phyloP scores from a whole-genome alignment of 257 asterid genomes.

The Salvia splendens region DNA sequence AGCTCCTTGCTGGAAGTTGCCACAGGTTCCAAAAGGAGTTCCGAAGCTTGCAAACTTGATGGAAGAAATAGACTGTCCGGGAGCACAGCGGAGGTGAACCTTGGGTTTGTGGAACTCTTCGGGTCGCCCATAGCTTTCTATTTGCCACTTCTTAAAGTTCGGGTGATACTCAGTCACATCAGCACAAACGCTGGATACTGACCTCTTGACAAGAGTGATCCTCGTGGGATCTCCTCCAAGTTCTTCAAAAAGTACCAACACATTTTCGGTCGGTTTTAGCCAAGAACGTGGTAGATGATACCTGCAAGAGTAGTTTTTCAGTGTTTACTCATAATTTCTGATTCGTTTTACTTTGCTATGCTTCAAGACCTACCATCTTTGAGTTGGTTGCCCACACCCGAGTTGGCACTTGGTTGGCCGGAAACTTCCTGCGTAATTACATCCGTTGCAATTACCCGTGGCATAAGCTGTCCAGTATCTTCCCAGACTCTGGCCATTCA shows the following conservation, averaged over 20 bases:
- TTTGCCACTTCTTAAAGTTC: conserved; percentile 73
- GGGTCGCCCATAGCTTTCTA: conserved; percentile 64
- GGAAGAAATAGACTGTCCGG: conserved; percentile 68
- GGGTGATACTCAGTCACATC: conserved; percentile 89
- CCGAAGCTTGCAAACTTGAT: conserved; percentile 98
- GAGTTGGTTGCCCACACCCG: conserved; percentile 93
- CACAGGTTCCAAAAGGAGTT: conserved; percentile 88
- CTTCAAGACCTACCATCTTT: conserved; percentile 58
- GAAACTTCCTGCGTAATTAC: conserved; percentile 61
- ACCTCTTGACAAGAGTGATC: conserved; percentile 73
- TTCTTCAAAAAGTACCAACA: conserved; percentile 85
- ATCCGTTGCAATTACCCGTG: conserved; percentile 68
- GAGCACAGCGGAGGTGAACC: conserved; percentile 68
- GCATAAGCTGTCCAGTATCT: conserved; percentile 84
- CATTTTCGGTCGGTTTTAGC: conserved; percentile 76
- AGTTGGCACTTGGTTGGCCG: conserved; percentile 75
- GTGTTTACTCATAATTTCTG: neutral
- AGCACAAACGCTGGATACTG: conserved; percentile 74
- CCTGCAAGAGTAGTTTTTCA: conserved; percentile 52
- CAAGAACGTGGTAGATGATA: conserved; percentile 90
- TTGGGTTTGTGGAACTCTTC: conserved; percentile 67
- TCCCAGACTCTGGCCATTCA: conserved; percentile 83
- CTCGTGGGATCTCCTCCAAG: conserved; percentile 86
- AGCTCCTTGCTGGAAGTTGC: conserved; percentile 79
- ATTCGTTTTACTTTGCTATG: neutral